These are phyloP conservation scores for Aspergillus saccharolyticus DNA, from an alignment of 495 filamentous ascomycete species.

Conservation along the genomic window DNA sequence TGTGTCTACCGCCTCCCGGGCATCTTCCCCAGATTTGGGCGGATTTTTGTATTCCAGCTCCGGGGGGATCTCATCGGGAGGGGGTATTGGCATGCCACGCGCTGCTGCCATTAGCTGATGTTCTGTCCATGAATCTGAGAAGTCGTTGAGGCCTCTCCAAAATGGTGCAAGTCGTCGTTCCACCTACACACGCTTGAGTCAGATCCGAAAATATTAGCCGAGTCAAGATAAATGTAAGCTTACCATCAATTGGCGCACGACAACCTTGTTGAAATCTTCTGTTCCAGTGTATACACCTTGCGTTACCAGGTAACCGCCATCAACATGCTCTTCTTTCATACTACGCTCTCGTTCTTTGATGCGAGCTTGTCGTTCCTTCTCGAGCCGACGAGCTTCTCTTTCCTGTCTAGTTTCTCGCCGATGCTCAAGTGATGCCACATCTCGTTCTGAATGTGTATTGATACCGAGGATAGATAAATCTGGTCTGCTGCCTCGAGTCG, in stretches of 20 bases:
- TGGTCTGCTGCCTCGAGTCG: conserved; percentile 47
- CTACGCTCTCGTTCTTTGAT: conserved; percentile 84
- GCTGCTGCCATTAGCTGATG: conserved; percentile 89
- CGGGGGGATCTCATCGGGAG: conserved; percentile 72
- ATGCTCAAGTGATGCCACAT: conserved; percentile 43
- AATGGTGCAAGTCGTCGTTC: conserved; percentile 91
- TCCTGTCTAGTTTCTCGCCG: conserved; percentile 87
- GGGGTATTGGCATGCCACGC: conserved; percentile 76
- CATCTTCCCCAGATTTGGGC: conserved; percentile 38
- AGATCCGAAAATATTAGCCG: conserved; percentile 12
- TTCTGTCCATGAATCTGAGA: conserved; percentile 85
- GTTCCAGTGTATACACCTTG: conserved; percentile 86
- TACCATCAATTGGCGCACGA: conserved; percentile 92
- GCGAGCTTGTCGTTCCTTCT: conserved; percentile 70
- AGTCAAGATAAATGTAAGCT: conserved; percentile 11
- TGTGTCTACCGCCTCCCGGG: conserved; percentile 32
- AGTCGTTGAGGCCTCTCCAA: conserved; percentile 89
- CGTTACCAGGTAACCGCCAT: conserved; percentile 92
- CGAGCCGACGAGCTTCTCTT: conserved; percentile 75
- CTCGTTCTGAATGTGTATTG: conserved; percentile 38
- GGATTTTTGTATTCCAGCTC: conserved; percentile 52
- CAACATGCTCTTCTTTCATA: conserved; percentile 87
- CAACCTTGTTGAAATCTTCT: conserved; percentile 87
- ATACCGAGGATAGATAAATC: conserved; percentile 55
- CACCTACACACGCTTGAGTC: conserved; percentile 51